phyloP scores from a whole-genome alignment of 2,329 filamentous ascomycete species.

The Trichoderma harzianum region DNA sequence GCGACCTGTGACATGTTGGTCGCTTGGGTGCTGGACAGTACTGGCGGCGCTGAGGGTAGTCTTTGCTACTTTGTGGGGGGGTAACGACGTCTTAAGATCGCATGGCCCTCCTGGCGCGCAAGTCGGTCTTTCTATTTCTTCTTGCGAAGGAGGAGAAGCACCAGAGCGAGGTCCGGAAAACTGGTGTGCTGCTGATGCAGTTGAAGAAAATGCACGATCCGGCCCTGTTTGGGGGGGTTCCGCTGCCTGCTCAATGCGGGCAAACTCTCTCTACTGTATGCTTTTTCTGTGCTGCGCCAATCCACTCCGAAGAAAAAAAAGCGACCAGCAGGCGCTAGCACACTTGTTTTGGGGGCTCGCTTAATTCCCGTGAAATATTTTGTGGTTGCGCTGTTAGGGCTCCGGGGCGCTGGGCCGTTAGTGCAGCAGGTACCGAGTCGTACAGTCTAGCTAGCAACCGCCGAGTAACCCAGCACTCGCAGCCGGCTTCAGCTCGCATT shows the following conservation, averaged over 20 bases:
- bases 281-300: constrained; percentile 4
- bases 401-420: constrained; percentile 18
- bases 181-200: constrained; percentile 19
- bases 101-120: constrained; percentile 34
- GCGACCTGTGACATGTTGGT: constrained; percentile 58
- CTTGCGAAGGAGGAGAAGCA: constrained; percentile 11
- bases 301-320: constrained; percentile 19
- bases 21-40: constrained; percentile 38
- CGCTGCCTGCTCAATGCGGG: constrained; percentile 12
- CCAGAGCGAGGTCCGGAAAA: constrained; percentile 11
- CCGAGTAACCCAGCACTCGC: background rate
- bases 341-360: constrained; percentile 13
- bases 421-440: constrained; percentile 18
- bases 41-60: constrained; percentile 34
- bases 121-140: constrained; percentile 14
- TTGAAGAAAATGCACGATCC: constrained; percentile 24
- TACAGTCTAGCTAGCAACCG: background rate
- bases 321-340: background rate
- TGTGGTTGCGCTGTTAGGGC: constrained; percentile 28
- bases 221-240: constrained; percentile 1
- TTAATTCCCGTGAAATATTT: constrained; percentile 24
- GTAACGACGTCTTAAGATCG: constrained; percentile 35
- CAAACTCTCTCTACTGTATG: background rate
- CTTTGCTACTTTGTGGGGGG: constrained; percentile 29
- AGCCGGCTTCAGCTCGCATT: background rate